Evolutionary conservation across 768 basidiomycete species (phyloP), one percentile per base, ranked within the genome.

Genomic region (Exsudoporus frostii): DNA sequence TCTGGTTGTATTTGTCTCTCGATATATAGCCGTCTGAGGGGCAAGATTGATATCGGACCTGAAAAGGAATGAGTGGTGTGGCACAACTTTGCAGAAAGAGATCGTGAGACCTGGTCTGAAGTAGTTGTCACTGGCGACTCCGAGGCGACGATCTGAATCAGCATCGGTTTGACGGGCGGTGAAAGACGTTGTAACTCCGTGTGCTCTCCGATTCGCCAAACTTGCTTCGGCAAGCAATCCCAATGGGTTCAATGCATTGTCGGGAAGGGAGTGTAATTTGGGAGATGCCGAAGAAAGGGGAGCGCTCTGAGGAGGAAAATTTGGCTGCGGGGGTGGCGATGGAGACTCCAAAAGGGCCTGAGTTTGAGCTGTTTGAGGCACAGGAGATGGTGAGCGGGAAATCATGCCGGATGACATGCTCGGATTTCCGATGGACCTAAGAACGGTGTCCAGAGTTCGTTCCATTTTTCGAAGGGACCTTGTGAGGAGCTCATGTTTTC

Each of bases 151-250:
- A 25, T 73, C 69, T 41, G 74, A 73, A 41, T 71, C 74, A 2
- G 66, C 61, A 2, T 74, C 68, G 3, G 70, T 51, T 22, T 68
- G 61, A 51, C 76, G 69, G 2, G 77, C 76, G 17, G 71, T 67
- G 45, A 80, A 64, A 1, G 73, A 75, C 4, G 74, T 63, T 27
- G 74, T 69, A 7, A 73, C 72, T 0, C 77, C 77, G 41, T 84
- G 79, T 1, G 82, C 83, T 25, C 83, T 75, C 6, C 89, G 79
- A 59, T 88, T 90, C 1, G 86, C 87, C 25, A 91, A 72, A 62
- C 88, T 91, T 0, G 92, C 90, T 65, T 98, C 95, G 0, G 93
- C 96, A 17, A 98, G 79, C 0, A 98, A 74, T 0, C 96, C 96
- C 11, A 98, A 77, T 5, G 96, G 96, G 57, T 96, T 98, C 36